Percentiles rank a stretch among this genome's conserved stretches.
These are phyloP conservation scores for Candida odintsovae DNA, from an alignment of 805 yeast genomes.

Conservation along the genomic window DNA sequence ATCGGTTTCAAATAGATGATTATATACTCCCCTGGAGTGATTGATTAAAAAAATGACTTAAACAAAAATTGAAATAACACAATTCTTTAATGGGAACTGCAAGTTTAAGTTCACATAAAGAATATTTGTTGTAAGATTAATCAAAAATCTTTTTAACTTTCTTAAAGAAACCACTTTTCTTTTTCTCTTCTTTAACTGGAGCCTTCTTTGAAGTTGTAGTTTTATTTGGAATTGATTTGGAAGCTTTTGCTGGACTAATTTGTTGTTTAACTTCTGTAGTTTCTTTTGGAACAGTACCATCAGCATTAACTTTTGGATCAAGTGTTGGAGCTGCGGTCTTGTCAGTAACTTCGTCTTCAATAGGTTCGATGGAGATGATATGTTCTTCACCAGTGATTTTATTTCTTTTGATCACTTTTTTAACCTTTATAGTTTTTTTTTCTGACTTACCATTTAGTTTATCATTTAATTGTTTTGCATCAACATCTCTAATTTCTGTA, in stretches of 20 bases:
- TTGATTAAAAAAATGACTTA: neutral
- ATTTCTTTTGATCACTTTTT: constrained; percentile 33
- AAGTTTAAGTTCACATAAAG: no score
- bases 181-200: constrained; percentile 10
- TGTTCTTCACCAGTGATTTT: constrained; percentile 36
- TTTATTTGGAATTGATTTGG: neutral
- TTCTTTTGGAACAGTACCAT: constrained; percentile 2
- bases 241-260: neutral
- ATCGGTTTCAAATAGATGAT: neutral
- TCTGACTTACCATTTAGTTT: constrained; percentile 23
- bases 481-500: constrained; percentile 46
- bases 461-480: constrained; percentile 54
- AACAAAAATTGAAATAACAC: constrained; percentile 1
- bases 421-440: constrained; percentile 26
- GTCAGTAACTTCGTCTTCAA: constrained; percentile 14
- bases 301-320: constrained; percentile 13
- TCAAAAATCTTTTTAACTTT: constrained; percentile 18
- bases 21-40: neutral
- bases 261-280: constrained; percentile 4
- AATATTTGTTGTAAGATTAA: no score
- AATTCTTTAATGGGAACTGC: neutral
- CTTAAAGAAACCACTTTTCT: constrained; percentile 20
- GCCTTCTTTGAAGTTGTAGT: constrained; percentile 9
- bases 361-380: constrained; percentile 28
- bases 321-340: constrained; percentile 3